Evolutionary conservation across 1,284 basidiomycete genomes (phyloP).

Genomic region (Violaceomyces palustris): DNA sequence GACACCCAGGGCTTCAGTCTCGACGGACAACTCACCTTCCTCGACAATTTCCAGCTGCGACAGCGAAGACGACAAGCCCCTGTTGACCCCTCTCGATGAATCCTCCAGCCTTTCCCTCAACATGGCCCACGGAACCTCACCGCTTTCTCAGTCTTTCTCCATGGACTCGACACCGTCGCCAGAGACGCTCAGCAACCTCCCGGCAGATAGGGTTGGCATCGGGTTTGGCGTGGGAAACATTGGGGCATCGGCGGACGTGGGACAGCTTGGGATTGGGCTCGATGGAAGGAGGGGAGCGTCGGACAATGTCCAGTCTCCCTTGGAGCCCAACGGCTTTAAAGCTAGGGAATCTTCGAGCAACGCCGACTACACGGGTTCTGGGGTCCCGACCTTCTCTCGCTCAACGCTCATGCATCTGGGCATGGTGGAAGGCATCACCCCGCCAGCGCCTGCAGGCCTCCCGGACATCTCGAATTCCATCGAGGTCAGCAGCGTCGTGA

Average conservation of each 20-base stretch:
- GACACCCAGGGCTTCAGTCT: no score
- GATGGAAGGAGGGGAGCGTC: background rate
- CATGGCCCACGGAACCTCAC: background rate
- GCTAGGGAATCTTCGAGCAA: background rate
- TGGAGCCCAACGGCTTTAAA: background rate
- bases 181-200: background rate
- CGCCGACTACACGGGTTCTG: background rate
- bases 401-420: slow-evolving; percentile 7
- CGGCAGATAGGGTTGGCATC: background rate
- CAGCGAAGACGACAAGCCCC: background rate
- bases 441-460: slow-evolving; percentile 10
- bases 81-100: background rate
- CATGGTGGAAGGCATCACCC: slow-evolving; percentile 25
- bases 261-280: background rate
- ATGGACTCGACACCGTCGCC: background rate
- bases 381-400: background rate
- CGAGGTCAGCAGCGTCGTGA: slow-evolving; percentile 32
- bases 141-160: background rate
- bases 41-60: background rate
- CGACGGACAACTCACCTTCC: background rate
- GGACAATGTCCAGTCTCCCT: background rate
- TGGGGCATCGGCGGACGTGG: background rate
- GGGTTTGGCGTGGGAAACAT: background rate
- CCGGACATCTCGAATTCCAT: slow-evolving; percentile 11
- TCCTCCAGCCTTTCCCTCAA: background rate